Conservation (phyloP, 768 basidiomycete genomes). For the Chalciporus chontae region DNA sequence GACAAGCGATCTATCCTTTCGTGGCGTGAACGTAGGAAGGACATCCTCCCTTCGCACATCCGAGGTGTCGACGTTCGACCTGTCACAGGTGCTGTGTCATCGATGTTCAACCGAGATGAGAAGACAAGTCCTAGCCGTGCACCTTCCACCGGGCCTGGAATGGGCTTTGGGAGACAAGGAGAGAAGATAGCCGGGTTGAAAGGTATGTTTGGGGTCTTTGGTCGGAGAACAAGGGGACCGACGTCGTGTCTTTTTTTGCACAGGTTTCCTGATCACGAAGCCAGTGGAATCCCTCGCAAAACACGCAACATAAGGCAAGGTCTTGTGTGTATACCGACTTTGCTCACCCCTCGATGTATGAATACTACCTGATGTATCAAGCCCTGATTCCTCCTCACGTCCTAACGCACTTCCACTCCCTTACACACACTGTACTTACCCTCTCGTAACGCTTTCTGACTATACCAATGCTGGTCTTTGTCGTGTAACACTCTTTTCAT, state of each 20-base stretch:
- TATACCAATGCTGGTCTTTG: background rate
- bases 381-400: background rate
- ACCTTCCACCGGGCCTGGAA: conserved; percentile 39
- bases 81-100: conserved; percentile 12
- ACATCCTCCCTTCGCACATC: conserved; percentile 47
- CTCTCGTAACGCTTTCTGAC: background rate
- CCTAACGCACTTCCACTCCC: conserved; percentile 6
- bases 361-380: conserved; percentile 2
- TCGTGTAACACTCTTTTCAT: too few relatives aligned
- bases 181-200: conserved; percentile 72
- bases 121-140: conserved; percentile 4
- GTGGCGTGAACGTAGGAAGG: conserved; percentile 59
- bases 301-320: conserved; percentile 26
- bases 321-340: background rate
- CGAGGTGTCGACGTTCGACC: conserved; percentile 23
- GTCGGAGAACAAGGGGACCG: background rate
- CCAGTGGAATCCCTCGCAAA: conserved; percentile 57
- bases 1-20: conserved; percentile 60
- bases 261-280: conserved; percentile 55
- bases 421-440: conserved; percentile 7
- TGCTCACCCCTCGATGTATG: background rate
- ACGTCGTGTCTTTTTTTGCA: background rate
- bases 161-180: conserved; percentile 79
- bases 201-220: conserved; percentile 36
- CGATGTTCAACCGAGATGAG: conserved; percentile 9